phyloP scores from a whole-genome alignment of 331 rosid genomes.

The Malus hybrid region DNA sequence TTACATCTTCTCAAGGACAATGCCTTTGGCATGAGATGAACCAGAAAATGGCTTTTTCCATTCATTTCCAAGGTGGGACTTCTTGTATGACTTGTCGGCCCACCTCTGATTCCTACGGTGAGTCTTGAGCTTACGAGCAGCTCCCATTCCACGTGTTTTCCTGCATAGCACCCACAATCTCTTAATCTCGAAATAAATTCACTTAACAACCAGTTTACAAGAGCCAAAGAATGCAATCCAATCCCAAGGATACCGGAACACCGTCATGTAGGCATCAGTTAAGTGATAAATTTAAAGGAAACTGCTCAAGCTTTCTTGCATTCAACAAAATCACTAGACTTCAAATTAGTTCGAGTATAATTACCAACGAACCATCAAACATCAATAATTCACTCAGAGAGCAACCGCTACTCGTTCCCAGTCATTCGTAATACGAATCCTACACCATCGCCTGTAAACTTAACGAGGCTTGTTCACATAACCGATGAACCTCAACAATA shows the following conservation, averaged over 20 bases:
- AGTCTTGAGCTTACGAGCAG: constrained; percentile 40
- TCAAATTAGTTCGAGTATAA: background rate
- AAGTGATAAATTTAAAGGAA: background rate
- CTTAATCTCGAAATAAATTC: background rate
- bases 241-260: background rate
- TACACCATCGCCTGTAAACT: background rate
- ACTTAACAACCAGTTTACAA: background rate
- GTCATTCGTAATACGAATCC: background rate
- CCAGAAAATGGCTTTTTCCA: constrained; percentile 42
- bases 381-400: background rate
- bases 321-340: background rate
- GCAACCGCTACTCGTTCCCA: background rate
- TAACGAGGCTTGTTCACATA: background rate
- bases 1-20: constrained; percentile 38
- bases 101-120: constrained; percentile 42
- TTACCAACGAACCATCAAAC: background rate
- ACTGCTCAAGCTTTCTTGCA: background rate
- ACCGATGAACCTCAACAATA: background rate
- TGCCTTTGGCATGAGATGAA: constrained; percentile 37
- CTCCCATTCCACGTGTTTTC: constrained; percentile 49
- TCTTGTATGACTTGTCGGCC: constrained; percentile 41
- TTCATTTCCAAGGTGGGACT: constrained; percentile 37
- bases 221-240: background rate
- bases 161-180: constrained; percentile 9
- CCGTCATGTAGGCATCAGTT: background rate